Evolutionary conservation across 768 basidiomycete species (phyloP), one percentile per base, ranked within the genome.

Genomic region (Favolaschia claudopus): DNA sequence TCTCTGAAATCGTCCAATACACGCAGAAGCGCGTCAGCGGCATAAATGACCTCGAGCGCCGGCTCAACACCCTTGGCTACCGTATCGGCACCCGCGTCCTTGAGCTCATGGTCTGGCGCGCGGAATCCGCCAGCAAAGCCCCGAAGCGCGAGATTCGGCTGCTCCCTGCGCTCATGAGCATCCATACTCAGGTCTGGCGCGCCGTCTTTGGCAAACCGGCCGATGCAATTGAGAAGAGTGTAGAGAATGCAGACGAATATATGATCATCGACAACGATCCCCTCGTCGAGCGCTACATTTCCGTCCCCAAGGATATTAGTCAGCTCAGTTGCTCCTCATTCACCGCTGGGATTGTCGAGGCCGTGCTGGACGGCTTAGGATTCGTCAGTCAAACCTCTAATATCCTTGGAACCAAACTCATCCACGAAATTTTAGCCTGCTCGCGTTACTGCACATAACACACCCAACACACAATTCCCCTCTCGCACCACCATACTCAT

Each of bases 221-320:
- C 20, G 96, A 98, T 71, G 94, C 91, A 2, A 87, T 99, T 54
- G 96, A 99, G 75, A 92, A 94, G 78, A 95, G 93, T 64, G 93
- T 98, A 0, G 95, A 97, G 73, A 94, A 96, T 58, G 89, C 92
- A 19, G 96, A 99, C 70, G 97, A 99, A 81, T 99, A 98, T 75
- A 99, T 99, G 97, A 92, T 99, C 63, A 91, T 96, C 58, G 92
- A 98, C 81, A 98, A 99, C 72, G 92, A 96, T 70, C 96, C 97
- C 12, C 85, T 89, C 20, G 82, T 98, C 63, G 96, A 97, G 62
- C 88, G 93, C 57, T 83, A 93, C 64, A 93, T 99, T 60, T 94
- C 95, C 28, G 92, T 99, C 14, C 97, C 97, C 20, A 87, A 87
- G 66, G 97, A 99, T 70, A 88, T 99, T 86, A 92, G 89, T 68